Evolutionary conservation across 371 early-diverging fungal species (phyloP).

Genomic region (Actinomortierella ambigua): DNA sequence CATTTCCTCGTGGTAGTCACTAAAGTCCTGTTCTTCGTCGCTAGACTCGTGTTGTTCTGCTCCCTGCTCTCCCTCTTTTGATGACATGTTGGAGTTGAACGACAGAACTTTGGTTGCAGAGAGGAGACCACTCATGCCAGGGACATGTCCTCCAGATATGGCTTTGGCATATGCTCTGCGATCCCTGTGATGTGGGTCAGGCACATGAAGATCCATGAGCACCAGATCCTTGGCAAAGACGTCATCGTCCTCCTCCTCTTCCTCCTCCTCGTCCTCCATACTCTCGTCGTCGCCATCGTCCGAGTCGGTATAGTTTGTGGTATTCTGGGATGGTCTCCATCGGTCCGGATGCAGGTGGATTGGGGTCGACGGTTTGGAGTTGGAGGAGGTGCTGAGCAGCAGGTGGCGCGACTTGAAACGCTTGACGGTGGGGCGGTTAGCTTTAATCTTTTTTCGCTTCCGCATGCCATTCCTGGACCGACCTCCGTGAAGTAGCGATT

Average conservation of each 20-base stretch:
- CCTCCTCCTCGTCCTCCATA: constrained; percentile 13
- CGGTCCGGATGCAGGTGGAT: constrained; percentile 27
- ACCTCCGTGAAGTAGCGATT: constrained; percentile 28
- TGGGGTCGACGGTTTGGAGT: constrained; percentile 16
- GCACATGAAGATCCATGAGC: constrained; percentile 45
- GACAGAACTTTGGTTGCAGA: constrained; percentile 44
- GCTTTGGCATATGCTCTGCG: constrained; percentile 17
- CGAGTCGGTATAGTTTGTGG: constrained; percentile 30
- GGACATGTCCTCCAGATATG: constrained; percentile 18
- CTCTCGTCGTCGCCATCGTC: constrained; percentile 46
- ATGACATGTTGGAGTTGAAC: constrained; percentile 26
- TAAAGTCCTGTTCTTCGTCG: constrained; percentile 57
- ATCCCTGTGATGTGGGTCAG: constrained; percentile 20
- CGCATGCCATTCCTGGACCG: constrained; percentile 30
- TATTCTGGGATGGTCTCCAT: constrained; percentile 36
- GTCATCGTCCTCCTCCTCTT: constrained; percentile 40
- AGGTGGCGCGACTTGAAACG: constrained; percentile 40
- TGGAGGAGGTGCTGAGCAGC: constrained; percentile 31
- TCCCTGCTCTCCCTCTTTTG: background rate
- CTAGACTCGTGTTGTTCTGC: constrained; percentile 28
- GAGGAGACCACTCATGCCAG: constrained; percentile 41
- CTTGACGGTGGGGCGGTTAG: constrained; percentile 35
- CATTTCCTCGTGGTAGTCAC: constrained; percentile 66
- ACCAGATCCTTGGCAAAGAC: constrained; percentile 44
- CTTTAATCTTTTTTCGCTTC: constrained; percentile 36